Conservation (phyloP, 306 rosid genomes). For the Lathyrus aphaca region DNA sequence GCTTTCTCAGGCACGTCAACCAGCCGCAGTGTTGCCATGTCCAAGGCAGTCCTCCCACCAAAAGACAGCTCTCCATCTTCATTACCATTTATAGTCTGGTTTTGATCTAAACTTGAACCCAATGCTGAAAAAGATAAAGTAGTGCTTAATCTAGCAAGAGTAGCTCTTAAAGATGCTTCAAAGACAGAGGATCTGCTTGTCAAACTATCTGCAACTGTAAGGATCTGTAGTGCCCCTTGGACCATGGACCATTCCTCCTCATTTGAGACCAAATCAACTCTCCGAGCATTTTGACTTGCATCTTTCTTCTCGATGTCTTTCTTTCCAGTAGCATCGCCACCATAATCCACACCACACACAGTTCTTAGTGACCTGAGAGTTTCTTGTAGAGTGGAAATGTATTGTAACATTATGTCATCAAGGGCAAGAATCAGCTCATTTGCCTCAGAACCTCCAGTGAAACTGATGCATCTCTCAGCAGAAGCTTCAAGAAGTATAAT, state of each 20-base stretch:
- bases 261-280: constrained; percentile 72
- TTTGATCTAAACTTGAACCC: constrained; percentile 87
- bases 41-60: constrained; percentile 96
- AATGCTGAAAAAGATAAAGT: constrained; percentile 76
- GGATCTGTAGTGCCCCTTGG: constrained; percentile 97
- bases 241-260: constrained; percentile 99
- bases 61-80: constrained; percentile 57
- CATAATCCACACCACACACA: constrained; percentile 91
- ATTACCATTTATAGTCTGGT: constrained; percentile 50
- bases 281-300: constrained; percentile 64
- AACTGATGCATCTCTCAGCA: constrained; percentile 92
- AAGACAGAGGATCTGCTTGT: constrained; percentile 98
- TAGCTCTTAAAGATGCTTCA: constrained; percentile 96
- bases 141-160: constrained; percentile 93
- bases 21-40: constrained; percentile 84
- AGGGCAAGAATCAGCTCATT: constrained; percentile 90
- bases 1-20: constrained; percentile 91
- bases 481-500: constrained; percentile 93
- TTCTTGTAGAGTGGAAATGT: constrained; percentile 86
- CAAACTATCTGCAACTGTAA: constrained; percentile 92
- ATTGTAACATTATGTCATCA: constrained; percentile 90
- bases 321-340: constrained; percentile 62
- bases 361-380: constrained; percentile 87
- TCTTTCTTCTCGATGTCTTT: constrained; percentile 87
- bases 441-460: constrained; percentile 99